These are phyloP conservation scores for Termitomyces sp. DNA, from an alignment of 768 basidiomycete species.

Conservation along the genomic window DNA sequence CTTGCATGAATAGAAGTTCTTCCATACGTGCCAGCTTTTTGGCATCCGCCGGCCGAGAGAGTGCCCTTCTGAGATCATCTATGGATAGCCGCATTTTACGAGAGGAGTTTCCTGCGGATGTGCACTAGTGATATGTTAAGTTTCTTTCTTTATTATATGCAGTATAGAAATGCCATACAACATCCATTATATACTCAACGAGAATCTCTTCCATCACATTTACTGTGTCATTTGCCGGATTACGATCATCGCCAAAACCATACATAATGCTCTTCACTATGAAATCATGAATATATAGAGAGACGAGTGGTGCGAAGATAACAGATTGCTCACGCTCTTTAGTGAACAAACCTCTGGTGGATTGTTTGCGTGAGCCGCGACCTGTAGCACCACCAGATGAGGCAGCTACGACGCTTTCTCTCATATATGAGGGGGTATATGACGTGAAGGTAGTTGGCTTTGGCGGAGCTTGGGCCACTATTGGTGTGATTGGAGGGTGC, in stretches of 20 bases:
- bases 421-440: conserved; percentile 45
- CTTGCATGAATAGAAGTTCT: conserved; percentile 89
- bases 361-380: conserved; percentile 54
- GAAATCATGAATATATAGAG: conserved; percentile 6
- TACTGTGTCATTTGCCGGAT: conserved; percentile 83
- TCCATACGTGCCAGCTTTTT: conserved; percentile 92
- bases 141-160: conserved; percentile 3
- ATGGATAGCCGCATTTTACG: conserved; percentile 74
- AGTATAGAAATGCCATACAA: conserved; percentile 48
- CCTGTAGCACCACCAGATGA: conserved; percentile 34
- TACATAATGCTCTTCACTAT: conserved; percentile 86
- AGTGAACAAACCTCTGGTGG: conserved; percentile 70
- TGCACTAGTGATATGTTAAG: conserved; percentile 45
- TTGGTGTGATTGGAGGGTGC: conserved; percentile 23
- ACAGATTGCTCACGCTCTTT: conserved; percentile 65
- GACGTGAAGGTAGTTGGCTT: conserved; percentile 49
- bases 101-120: conserved; percentile 63
- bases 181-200: conserved; percentile 84
- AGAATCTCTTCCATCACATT: conserved; percentile 93
- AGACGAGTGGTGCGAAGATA: not conserved
- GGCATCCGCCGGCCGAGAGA: conserved; percentile 82
- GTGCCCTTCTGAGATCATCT: conserved; percentile 76
- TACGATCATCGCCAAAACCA: conserved; percentile 89
- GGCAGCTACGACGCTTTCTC: conserved; percentile 42
- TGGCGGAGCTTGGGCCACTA: conserved; percentile 21